Base-by-base conservation (phyloP, 1,139 yeast species). In the Geotrichum bryndzae region DNA sequence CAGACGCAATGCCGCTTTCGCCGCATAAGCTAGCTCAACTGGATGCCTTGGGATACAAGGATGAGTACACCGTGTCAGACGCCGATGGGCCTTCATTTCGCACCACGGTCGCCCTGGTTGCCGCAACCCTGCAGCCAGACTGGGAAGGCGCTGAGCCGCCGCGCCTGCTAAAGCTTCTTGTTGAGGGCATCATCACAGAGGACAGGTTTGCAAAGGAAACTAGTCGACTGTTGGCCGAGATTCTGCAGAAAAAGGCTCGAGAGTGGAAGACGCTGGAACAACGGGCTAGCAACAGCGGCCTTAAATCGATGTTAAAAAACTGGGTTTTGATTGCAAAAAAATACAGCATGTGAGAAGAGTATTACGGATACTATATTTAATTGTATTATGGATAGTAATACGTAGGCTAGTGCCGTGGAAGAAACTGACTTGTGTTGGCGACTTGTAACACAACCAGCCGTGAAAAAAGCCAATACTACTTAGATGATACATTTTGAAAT, bases 51-150 rank as follows among this genome's bases (percentile, higher is more conserved):
- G 86, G 81, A 6, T 91, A 89, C 69, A 82, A 75, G 70, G 95
- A 86, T 0, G 94, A 88, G 45, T 92, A 89, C 70, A 88, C 96
- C 0, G 73, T 90, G 1, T 80, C 79, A 51, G 64, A 65, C 10
- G 77, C 74, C 1, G 57, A 48, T 1, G 81, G 80, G 7, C 73
- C 87, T 1, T 89, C 96, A 6, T 90, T 86, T 71, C 77, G 97
- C 58, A 83, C 91, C 0, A 85, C 85, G 64, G 84, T 92, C 2
- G 96, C 91, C 0, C 72, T 90, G 48, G 90, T 95, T 0, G 81
- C 82, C 1, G 56, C 55, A 3, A 53, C 59, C 5, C 22, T 41
- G 18, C 18, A 41, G 18, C 48, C 48, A 7, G 48, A 29, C 0
- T 64, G 81, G 41, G 33, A 15, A 35, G 22, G 13, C 15, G 45